phyloP scores from a whole-genome alignment of 176 grass and related monocot species.

The Secale cereale region DNA sequence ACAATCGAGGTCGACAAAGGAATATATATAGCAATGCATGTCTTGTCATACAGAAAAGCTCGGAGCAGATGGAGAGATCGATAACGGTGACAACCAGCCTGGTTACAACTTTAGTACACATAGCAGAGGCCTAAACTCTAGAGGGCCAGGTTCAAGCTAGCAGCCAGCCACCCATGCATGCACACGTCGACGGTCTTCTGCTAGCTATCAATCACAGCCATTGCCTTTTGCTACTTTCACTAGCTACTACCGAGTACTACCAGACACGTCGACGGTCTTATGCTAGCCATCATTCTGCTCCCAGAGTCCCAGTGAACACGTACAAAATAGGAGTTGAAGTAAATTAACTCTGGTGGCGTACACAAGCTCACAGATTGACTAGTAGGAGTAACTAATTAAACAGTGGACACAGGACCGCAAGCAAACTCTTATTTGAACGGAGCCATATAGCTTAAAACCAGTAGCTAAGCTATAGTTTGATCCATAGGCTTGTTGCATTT shows the following conservation, averaged over 20 bases:
- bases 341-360: not conserved
- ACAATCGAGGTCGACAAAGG: not conserved
- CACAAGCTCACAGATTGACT: not conserved
- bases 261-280: slow-evolving; percentile 21
- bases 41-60: slow-evolving; percentile 22
- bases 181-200: too few relatives aligned
- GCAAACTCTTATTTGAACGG: slow-evolving; percentile 7
- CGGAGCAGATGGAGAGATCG: not conserved
- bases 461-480: slow-evolving; percentile 5
- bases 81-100: not conserved
- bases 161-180: slow-evolving; percentile 2
- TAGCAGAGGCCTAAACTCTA: not conserved
- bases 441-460: not conserved
- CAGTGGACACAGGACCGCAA: not conserved
- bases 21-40: slow-evolving; percentile 17
- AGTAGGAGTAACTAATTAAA: not conserved
- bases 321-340: slow-evolving; percentile 3
- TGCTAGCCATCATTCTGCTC: not conserved
- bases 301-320: slow-evolving; percentile 20
- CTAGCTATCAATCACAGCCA: not conserved
- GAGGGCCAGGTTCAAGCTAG: not conserved
- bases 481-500: slow-evolving; percentile 6
- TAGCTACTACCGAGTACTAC: not conserved
- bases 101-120: not conserved
- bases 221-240: not conserved